A percentile compares a stretch with the other conserved stretches of the same genome.
phyloP scores from a whole-genome alignment of 176 grass and related monocot genomes.

The Oropetium thomaeum region DNA sequence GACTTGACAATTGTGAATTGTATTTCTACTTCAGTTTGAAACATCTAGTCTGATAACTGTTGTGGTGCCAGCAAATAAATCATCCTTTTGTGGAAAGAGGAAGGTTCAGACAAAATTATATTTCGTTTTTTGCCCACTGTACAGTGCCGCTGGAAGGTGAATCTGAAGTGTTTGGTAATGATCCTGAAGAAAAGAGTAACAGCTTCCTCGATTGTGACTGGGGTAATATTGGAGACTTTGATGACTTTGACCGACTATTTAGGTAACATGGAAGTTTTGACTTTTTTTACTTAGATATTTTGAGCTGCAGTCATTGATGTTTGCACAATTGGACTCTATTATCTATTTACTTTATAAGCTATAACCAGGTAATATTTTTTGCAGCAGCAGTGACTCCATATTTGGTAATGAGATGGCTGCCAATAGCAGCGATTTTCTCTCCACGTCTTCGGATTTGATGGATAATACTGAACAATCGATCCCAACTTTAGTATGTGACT shows the following conservation, averaged over 20 bases:
- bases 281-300: conserved; percentile 14
- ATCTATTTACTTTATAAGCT: conserved; percentile 23
- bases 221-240: conserved; percentile 83
- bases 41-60: background rate
- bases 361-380: conserved; percentile 26
- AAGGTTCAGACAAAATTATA: conserved; percentile 22
- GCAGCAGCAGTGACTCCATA: conserved; percentile 71
- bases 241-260: conserved; percentile 89
- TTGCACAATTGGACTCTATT: background rate
- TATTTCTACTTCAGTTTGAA: background rate
- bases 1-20: background rate
- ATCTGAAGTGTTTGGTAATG: conserved; percentile 48
- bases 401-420: conserved; percentile 68
- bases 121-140: conserved; percentile 36
- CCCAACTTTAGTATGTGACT: conserved; percentile 51
- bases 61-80: background rate
- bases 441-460: conserved; percentile 59
- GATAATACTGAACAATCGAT: conserved; percentile 59
- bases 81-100: background rate
- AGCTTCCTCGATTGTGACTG: conserved; percentile 78
- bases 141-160: conserved; percentile 72
- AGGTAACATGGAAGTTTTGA: conserved; percentile 46
- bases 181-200: conserved; percentile 63
- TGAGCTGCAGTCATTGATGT: conserved; percentile 12
- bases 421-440: conserved; percentile 65